These are phyloP conservation scores for Eremochloa ophiuroides DNA, from an alignment of 176 grass and related monocot genomes.

Conservation along the genomic window DNA sequence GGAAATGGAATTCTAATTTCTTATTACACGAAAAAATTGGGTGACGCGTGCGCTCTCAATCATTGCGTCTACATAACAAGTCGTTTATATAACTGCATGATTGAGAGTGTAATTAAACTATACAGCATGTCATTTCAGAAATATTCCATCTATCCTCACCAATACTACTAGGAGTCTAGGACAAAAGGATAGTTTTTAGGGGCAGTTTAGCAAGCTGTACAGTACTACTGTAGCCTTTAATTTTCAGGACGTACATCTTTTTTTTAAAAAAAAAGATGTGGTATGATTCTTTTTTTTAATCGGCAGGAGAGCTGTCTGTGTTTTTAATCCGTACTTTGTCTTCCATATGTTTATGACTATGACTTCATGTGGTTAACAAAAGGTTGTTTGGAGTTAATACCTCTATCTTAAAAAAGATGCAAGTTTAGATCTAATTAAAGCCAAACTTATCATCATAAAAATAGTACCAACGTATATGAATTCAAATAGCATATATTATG, in stretches of 20 bases:
- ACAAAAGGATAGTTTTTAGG: neutral
- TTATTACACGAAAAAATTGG: neutral
- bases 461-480: neutral
- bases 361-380: neutral
- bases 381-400: neutral
- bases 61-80: neutral
- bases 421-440: neutral
- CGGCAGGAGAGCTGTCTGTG: neutral
- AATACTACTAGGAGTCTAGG: neutral
- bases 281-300: neutral
- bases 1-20: neutral
- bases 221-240: no score
- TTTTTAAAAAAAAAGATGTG: neutral
- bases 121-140: neutral
- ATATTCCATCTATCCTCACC: neutral
- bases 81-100: conserved; percentile 12
- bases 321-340: neutral
- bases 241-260: no score
- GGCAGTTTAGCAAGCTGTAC: no score
- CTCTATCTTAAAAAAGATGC: neutral
- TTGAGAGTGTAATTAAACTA: neutral
- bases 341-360: neutral
- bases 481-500: neutral
- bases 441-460: no score
- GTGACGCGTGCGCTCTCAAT: conserved; percentile 25